phyloP scores from a whole-genome alignment of 306 rosid species.

The Begonia loranthoides region DNA sequence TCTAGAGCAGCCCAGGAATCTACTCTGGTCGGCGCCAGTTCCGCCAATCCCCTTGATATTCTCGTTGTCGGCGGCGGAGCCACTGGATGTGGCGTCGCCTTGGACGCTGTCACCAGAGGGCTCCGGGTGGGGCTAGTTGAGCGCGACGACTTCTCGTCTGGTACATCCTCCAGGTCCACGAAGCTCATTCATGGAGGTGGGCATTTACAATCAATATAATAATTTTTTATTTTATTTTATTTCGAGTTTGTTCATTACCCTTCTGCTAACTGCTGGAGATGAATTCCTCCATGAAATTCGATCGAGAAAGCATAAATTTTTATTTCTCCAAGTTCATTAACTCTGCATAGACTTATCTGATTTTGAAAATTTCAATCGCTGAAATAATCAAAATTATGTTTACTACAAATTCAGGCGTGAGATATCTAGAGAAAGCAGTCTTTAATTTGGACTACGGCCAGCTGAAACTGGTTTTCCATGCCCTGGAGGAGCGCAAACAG shows the following conservation, averaged over 20 bases:
- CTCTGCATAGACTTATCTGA: no score
- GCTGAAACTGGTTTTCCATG: conserved; percentile 91
- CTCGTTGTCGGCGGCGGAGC: background rate
- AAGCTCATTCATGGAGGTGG: conserved; percentile 97
- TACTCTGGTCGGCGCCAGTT: conserved; percentile 37
- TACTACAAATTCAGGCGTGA: conserved; percentile 42
- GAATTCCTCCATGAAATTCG: no score
- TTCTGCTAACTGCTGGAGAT: no score
- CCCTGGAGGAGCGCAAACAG: conserved; percentile 92
- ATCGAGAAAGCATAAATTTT: no score
- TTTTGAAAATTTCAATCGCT: no score
- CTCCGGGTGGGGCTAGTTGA: background rate
- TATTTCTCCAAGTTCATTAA: no score
- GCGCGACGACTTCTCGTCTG: background rate
- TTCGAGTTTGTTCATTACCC: no score
- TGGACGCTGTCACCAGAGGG: background rate
- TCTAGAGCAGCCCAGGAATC: conserved; percentile 53
- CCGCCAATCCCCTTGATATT: conserved; percentile 14
- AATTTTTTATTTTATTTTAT: no score
- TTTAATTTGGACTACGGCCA: conserved; percentile 89
- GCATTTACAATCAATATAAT: no score
- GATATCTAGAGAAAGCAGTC: conserved; percentile 97
- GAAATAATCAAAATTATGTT: no score
- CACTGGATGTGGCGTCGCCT: background rate
- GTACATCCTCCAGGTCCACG: conserved; percentile 44